phyloP scores from a whole-genome alignment of 2,329 filamentous ascomycete species.

The Penicillium nordicum region DNA sequence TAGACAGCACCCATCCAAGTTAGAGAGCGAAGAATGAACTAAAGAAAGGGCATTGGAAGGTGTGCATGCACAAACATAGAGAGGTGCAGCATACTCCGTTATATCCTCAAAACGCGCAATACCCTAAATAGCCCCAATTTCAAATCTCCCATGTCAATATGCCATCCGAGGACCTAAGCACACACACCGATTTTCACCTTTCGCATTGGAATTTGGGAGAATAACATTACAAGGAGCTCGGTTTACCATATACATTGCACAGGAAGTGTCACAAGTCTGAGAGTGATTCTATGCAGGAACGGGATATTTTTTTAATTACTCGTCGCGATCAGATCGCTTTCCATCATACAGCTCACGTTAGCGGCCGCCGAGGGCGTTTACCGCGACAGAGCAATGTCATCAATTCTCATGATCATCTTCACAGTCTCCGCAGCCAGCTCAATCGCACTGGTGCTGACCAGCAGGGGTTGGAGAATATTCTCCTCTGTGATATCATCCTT shows the following conservation, averaged over 20 bases:
- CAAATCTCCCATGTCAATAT: neutral
- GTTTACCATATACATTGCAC: neutral
- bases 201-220: neutral
- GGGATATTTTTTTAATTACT: constrained; percentile 27
- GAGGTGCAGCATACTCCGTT: neutral
- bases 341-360: constrained; percentile 26
- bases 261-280: neutral
- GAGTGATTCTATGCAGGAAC: constrained; percentile 17
- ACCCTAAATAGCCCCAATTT: neutral
- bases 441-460: constrained; percentile 96
- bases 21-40: neutral
- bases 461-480: constrained; percentile 90
- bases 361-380: constrained; percentile 23
- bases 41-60: neutral
- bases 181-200: neutral
- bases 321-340: constrained; percentile 23
- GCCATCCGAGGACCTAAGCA: too few species aligned
- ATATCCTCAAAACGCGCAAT: neutral
- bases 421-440: constrained; percentile 97
- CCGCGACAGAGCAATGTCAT: constrained; percentile 60
- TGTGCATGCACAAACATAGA: neutral
- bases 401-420: constrained; percentile 81
- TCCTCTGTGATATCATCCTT: constrained; percentile 96
- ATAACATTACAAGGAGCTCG: neutral
- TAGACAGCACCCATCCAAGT: neutral